Conservation (phyloP, 768 basidiomycete genomes). For the Austroboletus eburneus region DNA sequence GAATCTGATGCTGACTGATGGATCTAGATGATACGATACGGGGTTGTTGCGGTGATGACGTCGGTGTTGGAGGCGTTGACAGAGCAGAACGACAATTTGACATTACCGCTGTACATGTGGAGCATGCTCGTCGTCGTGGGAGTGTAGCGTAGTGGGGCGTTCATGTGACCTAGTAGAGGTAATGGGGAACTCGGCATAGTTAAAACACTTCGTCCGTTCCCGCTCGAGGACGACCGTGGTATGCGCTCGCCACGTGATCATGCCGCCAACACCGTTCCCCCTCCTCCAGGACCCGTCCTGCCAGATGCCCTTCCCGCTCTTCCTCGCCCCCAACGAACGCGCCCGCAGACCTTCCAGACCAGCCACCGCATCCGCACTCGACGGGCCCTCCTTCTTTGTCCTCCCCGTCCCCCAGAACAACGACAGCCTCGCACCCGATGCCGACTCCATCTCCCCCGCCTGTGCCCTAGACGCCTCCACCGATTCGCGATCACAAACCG, state of each 20-base stretch:
- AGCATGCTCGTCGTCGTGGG: conserved; percentile 68
- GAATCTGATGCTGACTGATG: conserved; percentile 16
- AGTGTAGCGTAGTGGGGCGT: conserved; percentile 8
- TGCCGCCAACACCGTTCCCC: conserved; percentile 23
- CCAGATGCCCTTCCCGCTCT: conserved; percentile 34
- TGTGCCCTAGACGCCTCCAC: too few species aligned
- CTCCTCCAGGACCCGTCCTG: conserved; percentile 20
- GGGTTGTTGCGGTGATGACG: conserved; percentile 55
- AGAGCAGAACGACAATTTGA: conserved; percentile 96
- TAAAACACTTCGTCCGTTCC: too few species aligned
- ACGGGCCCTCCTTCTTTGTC: conserved; percentile 36
- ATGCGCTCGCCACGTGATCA: conserved; percentile 30
- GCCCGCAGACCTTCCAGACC: conserved; percentile 33
- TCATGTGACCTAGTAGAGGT: conserved; percentile 26
- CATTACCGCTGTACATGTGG: conserved; percentile 95
- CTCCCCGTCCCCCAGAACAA: conserved; percentile 41
- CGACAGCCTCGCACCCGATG: too few species aligned
- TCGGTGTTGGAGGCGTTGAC: conserved; percentile 86
- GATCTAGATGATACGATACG: conserved; percentile 62
- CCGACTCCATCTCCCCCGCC: background rate
- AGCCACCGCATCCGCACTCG: conserved; percentile 42
- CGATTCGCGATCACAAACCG: conserved; percentile 16
- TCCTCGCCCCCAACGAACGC: conserved; percentile 26
- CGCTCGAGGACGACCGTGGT: too few species aligned
- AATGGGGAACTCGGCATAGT: conserved; percentile 9